Evolutionary conservation across 306 rosid species (phyloP).

Genomic region (Arachis hypogaea): DNA sequence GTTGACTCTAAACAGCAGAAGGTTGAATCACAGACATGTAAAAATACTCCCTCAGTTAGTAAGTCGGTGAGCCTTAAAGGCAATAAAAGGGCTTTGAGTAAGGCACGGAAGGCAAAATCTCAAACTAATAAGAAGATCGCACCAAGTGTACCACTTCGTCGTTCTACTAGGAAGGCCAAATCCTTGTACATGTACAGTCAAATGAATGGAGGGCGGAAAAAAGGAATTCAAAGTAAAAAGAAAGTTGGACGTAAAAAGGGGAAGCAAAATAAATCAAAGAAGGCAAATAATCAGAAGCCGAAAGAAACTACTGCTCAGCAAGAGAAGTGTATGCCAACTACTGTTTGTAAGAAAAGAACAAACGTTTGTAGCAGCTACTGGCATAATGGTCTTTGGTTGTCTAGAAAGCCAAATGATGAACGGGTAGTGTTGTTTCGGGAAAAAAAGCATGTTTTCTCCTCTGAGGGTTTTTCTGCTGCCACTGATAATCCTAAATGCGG

Average conservation of each 20-base stretch:
- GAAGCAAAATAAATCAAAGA: constrained; percentile 62
- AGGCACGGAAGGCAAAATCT: constrained; percentile 53
- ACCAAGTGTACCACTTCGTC: constrained; percentile 74
- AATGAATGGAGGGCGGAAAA: constrained; percentile 61
- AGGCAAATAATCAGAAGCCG: constrained; percentile 52
- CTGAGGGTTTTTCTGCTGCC: constrained; percentile 48
- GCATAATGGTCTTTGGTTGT: constrained; percentile 82
- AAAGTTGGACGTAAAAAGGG: constrained; percentile 61
- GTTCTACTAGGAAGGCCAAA: constrained; percentile 85
- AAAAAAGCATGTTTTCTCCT: constrained; percentile 48
- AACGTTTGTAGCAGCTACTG: constrained; percentile 64
- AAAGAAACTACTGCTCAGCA: constrained; percentile 48
- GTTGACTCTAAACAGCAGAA: constrained; percentile 53
- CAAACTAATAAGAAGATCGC: constrained; percentile 53
- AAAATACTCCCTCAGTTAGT: constrained; percentile 48
- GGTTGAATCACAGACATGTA: constrained; percentile 48
- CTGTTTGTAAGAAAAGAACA: constrained; percentile 58
- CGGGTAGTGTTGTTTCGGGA: constrained; percentile 69
- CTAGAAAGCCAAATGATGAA: constrained; percentile 79
- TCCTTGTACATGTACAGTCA: constrained; percentile 58
- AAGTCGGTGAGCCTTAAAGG: constrained; percentile 54
- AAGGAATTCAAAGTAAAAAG: constrained; percentile 49
- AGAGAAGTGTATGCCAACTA: constrained; percentile 40
- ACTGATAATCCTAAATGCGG: constrained; percentile 64
- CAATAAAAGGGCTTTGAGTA: constrained; percentile 53